Conservation (phyloP, 257 asterid species). For the Salvia hispanica region DNA sequence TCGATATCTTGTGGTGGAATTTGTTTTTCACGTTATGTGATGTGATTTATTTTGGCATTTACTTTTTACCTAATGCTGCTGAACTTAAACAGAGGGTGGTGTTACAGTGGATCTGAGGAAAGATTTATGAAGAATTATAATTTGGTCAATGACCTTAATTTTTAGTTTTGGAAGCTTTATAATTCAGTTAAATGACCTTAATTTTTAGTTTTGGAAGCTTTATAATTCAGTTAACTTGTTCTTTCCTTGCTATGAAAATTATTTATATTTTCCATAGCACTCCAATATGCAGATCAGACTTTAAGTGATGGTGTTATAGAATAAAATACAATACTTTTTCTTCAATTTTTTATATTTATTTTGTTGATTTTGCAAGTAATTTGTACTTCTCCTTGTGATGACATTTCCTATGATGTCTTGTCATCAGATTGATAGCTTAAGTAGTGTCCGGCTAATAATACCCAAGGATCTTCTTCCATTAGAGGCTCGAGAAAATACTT, state of each 20-base stretch:
- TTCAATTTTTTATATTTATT: background rate
- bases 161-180: background rate
- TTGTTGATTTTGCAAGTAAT: slow-evolving; percentile 14
- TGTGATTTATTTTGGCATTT: background rate
- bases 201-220: slow-evolving; percentile 5
- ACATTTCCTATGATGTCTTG: slow-evolving; percentile 26
- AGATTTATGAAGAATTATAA: background rate
- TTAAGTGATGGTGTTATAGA: background rate
- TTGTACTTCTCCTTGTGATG: slow-evolving; percentile 1
- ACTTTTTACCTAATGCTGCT: too few relatives aligned
- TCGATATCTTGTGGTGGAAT: slow-evolving; percentile 10
- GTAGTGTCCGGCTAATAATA: slow-evolving; percentile 69
- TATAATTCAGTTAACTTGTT: background rate
- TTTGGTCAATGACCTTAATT: slow-evolving; percentile 5
- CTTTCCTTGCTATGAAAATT: background rate
- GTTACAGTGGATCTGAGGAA: background rate
- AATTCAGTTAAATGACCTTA: background rate
- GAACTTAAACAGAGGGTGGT: background rate
- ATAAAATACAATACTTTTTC: background rate
- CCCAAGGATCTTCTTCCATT: slow-evolving; percentile 90
- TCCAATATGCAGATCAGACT: background rate
- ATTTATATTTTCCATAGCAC: background rate
- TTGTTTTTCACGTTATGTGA: slow-evolving; percentile 5
- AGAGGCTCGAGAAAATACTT: slow-evolving; percentile 84
- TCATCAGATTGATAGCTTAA: slow-evolving; percentile 74